Evolutionary conservation across 2,329 filamentous ascomycete species (phyloP).

Genomic region (Herpotrichia juniperi): DNA sequence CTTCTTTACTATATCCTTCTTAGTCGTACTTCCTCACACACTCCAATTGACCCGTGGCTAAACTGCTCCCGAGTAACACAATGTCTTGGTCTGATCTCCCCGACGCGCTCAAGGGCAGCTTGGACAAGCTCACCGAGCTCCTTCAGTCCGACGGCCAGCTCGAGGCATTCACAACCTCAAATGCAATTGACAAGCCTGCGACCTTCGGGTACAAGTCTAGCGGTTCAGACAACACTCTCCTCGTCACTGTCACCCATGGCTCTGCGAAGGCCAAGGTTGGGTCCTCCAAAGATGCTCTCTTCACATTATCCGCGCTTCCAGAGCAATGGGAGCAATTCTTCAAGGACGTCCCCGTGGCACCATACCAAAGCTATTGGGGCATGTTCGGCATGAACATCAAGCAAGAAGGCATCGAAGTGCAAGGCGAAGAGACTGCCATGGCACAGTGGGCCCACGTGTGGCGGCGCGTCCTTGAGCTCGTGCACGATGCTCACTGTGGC

Average conservation of each 20-base stretch:
- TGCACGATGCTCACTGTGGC: slow-evolving; percentile 55
- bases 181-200: slow-evolving; percentile 38
- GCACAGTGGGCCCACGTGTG: slow-evolving; percentile 55
- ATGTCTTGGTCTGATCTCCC: slow-evolving; percentile 45
- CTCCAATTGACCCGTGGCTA: background rate
- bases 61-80: background rate
- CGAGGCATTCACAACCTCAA: slow-evolving; percentile 42
- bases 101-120: slow-evolving; percentile 35
- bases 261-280: slow-evolving; percentile 34
- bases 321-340: slow-evolving; percentile 56
- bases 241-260: slow-evolving; percentile 41
- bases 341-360: slow-evolving; percentile 49
- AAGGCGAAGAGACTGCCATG: slow-evolving; percentile 54
- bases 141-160: slow-evolving; percentile 41
- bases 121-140: slow-evolving; percentile 37
- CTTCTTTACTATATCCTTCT: background rate
- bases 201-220: slow-evolving; percentile 46
- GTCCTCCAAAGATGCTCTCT: slow-evolving; percentile 40
- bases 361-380: slow-evolving; percentile 55
- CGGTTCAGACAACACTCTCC: slow-evolving; percentile 39
- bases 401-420: slow-evolving; percentile 55
- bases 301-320: slow-evolving; percentile 49
- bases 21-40: background rate
- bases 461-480: slow-evolving; percentile 55
- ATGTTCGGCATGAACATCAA: slow-evolving; percentile 57